These are phyloP conservation scores for Fragilaria crotonensis DNA, from an alignment of 108 stramenopile species.

Conservation along the genomic window DNA sequence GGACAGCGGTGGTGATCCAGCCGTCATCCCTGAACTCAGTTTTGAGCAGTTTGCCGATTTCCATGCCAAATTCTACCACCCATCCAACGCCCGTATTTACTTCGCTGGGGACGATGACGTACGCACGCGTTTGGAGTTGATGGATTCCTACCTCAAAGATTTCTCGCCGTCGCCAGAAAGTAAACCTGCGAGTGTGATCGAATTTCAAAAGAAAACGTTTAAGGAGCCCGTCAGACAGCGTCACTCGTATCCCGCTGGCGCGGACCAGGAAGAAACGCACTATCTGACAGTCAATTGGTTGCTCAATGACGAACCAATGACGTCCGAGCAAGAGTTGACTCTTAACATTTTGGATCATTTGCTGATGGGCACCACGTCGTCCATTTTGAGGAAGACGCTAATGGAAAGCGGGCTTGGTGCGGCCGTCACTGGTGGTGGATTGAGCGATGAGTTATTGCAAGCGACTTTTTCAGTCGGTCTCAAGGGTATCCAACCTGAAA, in stretches of 20 bases:
- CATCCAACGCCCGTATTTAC: conserved; percentile 49
- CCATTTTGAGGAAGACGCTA: conserved; percentile 71
- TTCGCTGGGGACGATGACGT: conserved; percentile 67
- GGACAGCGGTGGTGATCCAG: conserved; percentile 95
- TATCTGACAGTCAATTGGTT: conserved; percentile 52
- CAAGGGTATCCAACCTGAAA: conserved; percentile 77
- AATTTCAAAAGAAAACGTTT: conserved; percentile 5
- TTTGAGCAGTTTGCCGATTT: conserved; percentile 94
- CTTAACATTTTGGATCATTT: conserved; percentile 23
- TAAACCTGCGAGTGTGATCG: conserved; percentile 2
- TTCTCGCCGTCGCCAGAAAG: conserved; percentile 11
- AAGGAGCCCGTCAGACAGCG: not conserved
- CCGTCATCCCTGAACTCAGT: conserved; percentile 86
- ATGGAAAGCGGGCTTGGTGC: conserved; percentile 33
- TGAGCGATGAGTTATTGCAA: conserved; percentile 65
- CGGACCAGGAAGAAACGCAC: conserved; percentile 6
- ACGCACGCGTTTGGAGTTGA: conserved; percentile 31
- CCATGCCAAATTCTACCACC: conserved; percentile 72
- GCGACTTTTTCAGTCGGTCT: conserved; percentile 73
- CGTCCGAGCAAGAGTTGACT: conserved; percentile 21
- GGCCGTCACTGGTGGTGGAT: conserved; percentile 71
- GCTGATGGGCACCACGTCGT: conserved; percentile 30
- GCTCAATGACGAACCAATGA: conserved; percentile 38
- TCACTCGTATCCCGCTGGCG: not conserved
- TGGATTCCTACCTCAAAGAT: conserved; percentile 36